phyloP scores from a whole-genome alignment of 768 basidiomycete species.

The Multifurca ochricompacta region DNA sequence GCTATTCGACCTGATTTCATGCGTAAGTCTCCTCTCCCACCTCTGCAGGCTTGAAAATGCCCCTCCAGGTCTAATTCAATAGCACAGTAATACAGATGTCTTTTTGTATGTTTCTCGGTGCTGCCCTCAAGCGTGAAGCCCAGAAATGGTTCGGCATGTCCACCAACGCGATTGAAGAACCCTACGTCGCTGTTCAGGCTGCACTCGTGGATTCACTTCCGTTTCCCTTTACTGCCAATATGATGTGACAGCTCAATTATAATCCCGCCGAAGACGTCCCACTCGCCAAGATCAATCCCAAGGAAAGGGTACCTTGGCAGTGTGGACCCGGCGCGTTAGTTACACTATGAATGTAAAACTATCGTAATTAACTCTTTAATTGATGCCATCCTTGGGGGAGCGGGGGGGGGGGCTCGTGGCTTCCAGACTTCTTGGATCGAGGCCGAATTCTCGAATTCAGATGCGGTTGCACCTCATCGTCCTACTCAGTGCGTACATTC shows the following conservation, averaged over 20 bases:
- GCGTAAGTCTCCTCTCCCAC: not conserved
- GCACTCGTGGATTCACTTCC: not conserved
- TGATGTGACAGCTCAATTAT: not conserved
- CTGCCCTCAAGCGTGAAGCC: not conserved
- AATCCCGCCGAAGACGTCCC: not conserved
- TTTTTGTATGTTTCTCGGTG: slow-evolving; percentile 5
- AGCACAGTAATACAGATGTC: slow-evolving; percentile 1
- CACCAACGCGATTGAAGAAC: not conserved
- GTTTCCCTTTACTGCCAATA: not conserved
- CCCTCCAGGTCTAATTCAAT: not conserved
- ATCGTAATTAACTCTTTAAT: too few species aligned
- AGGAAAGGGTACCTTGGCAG: slow-evolving; percentile 7
- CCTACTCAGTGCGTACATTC: slow-evolving; percentile 19
- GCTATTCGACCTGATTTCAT: slow-evolving; percentile 23
- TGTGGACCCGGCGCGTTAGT: slow-evolving; percentile 14
- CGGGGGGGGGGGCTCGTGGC: too few species aligned
- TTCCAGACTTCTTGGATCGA: slow-evolving; percentile 33
- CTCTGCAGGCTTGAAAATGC: not conserved
- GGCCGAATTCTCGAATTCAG: slow-evolving; percentile 30
- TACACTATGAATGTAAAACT: too few species aligned
- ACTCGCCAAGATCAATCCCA: not conserved
- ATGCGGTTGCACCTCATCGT: slow-evolving; percentile 27
- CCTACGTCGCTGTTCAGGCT: not conserved
- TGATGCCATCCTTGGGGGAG: slow-evolving; percentile 29
- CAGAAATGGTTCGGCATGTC: not conserved